Base-by-base conservation (phyloP, 495 filamentous ascomycete genomes). In the Aspergillus asperescens region DNA sequence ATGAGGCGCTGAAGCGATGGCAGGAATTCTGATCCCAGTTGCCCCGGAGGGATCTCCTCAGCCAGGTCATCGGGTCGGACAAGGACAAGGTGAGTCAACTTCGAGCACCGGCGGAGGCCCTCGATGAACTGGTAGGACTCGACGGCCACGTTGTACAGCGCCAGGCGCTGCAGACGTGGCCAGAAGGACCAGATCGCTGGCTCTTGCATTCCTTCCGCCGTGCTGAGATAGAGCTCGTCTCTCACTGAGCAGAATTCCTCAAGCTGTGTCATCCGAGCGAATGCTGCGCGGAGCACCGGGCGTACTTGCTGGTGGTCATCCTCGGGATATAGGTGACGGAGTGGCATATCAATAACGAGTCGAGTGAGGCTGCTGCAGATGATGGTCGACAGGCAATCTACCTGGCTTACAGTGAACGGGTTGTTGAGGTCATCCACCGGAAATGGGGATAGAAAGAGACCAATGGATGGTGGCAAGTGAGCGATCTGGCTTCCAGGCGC, bases 81-180 rank as follows among this genome's bases (percentile, higher is more conserved):
- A 40, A 72, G 55, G 28, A 72, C 62, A 6, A 74, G 40, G 20
- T 60, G 65, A 16, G 62, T 64, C n/a, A 71, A 32, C 15, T 53
- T 32, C 1, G 56, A 42, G 60, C 68, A 54, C 29, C 48, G 42
- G 12, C 54, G 59, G 7, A 74, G 52, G 19, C 48, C 46, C 5
- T 31, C 27, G 55, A 63, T 61, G 49, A 72, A 68, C n/a, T 50
- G 52, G 39, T 24, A 16, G 9, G 25, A 52, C 20, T 59, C 47
- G 6, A 65, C 44, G 25, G 60, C 55, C 7, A 56, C 58, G 19
- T 70, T 63, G 55, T 67, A 72, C 22, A 74, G 41, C 16, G 62
- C 67, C 5, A 74, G 61, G 3, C 57, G 60, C 28, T 40, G 41
- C 5, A 74, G 55, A 10, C 58, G 56, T 6, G 62, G 59, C 67